A percentile compares a stretch with the other conserved stretches of the same genome.
These are phyloP conservation scores for Microstegium vimineum DNA, from an alignment of 176 grass and related monocot genomes.

Conservation along the genomic window DNA sequence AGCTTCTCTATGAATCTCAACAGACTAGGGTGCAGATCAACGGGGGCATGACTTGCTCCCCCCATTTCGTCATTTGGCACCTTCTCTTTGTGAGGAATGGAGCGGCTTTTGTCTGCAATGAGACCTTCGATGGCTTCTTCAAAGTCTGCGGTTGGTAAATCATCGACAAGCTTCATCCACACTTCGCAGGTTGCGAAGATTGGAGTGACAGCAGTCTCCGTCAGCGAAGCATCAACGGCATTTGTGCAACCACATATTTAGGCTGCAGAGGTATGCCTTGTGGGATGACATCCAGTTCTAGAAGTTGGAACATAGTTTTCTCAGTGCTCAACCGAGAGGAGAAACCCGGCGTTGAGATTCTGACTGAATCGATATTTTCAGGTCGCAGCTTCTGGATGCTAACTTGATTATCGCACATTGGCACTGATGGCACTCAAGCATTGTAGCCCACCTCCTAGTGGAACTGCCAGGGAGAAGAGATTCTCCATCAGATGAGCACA, in stretches of 20 bases:
- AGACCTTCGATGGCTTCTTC: constrained; percentile 43
- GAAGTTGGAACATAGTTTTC: too few relatives aligned
- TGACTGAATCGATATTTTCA: constrained; percentile 1
- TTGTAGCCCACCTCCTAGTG: constrained; percentile 60
- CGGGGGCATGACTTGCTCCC: neutral
- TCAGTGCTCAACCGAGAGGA: too few relatives aligned
- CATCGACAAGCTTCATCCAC: constrained; percentile 38
- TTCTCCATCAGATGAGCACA: neutral
- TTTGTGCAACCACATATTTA: too few relatives aligned
- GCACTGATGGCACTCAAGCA: constrained; percentile 44
- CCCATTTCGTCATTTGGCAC: neutral
- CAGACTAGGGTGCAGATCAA: constrained; percentile 35
- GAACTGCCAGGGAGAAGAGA: constrained; percentile 35
- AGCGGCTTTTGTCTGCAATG: neutral
- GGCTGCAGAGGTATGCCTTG: constrained; percentile 35
- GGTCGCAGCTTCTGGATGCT: too few relatives aligned
- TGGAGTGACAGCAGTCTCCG: constrained; percentile 21
- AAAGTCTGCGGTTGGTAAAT: constrained; percentile 28
- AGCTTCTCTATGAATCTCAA: constrained; percentile 46
- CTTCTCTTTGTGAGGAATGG: constrained; percentile 20
- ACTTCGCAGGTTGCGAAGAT: constrained; percentile 53
- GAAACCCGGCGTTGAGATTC: constrained; percentile 12
- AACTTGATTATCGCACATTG: too few relatives aligned
- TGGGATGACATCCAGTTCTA: constrained; percentile 54
- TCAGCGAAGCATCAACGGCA: constrained; percentile 12